Evolutionary conservation across 2,329 filamentous ascomycete genomes (phyloP).

Genomic region (Didymellaceae sp.): DNA sequence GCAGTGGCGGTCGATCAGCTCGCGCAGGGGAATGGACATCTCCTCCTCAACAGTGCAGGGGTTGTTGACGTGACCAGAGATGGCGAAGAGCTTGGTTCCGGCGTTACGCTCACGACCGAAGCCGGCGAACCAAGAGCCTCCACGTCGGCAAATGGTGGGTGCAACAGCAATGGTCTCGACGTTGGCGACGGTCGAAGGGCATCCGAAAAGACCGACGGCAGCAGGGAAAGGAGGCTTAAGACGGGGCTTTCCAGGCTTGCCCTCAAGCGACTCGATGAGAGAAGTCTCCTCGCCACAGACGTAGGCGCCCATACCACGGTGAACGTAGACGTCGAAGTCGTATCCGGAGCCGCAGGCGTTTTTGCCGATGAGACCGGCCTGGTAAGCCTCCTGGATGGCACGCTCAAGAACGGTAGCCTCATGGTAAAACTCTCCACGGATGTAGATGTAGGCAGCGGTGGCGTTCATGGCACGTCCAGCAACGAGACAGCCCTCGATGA

Average conservation of each 20-base stretch:
- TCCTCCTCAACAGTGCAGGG: slow-evolving; percentile 98
- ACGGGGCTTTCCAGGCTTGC: slow-evolving; percentile 97
- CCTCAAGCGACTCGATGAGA: slow-evolving; percentile 96
- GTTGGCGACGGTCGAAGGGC: slow-evolving; percentile 96
- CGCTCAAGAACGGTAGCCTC: slow-evolving; percentile 92
- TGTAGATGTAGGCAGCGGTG: slow-evolving; percentile 98
- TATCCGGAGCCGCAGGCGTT: slow-evolving; percentile 97
- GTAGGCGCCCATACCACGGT: slow-evolving; percentile 96
- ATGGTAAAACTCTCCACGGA: slow-evolving; percentile 96
- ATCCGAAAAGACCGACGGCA: slow-evolving; percentile 95
- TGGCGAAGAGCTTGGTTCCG: slow-evolving; percentile 97
- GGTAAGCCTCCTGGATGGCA: slow-evolving; percentile 97
- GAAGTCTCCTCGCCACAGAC: slow-evolving; percentile 98
- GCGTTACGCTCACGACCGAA: slow-evolving; percentile 97
- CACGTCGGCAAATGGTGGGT: slow-evolving; percentile 92
- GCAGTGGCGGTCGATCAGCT: slow-evolving; percentile 98
- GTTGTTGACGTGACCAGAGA: slow-evolving; percentile 98
- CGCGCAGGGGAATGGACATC: slow-evolving; percentile 95
- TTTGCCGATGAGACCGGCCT: slow-evolving; percentile 93
- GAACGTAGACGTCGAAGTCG: slow-evolving; percentile 96
- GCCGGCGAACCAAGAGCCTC: slow-evolving; percentile 87
- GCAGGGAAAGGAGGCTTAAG: slow-evolving; percentile 99
- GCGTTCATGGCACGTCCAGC: slow-evolving; percentile 99
- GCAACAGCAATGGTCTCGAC: slow-evolving; percentile 96
- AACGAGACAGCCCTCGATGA: slow-evolving; percentile 94